Evolutionary conservation across 352 stramenopile species (phyloP).

Genomic region (Elongisporangium senticosum): DNA sequence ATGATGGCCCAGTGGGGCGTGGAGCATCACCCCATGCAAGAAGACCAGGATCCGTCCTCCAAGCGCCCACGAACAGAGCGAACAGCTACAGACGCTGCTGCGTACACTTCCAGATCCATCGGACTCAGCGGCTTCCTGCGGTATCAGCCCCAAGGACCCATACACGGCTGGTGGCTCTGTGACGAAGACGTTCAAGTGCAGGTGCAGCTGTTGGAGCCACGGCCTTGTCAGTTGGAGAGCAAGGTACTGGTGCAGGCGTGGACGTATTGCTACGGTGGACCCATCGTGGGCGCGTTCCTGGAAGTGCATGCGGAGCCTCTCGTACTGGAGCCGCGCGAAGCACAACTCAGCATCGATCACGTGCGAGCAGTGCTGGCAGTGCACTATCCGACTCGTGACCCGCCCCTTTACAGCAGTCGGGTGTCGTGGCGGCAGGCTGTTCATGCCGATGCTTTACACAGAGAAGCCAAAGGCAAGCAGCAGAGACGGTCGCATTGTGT

Average conservation of each 20-base stretch:
- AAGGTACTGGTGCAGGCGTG: constrained; percentile 58
- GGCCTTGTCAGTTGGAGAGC: constrained; percentile 26
- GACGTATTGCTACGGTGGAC: constrained; percentile 20
- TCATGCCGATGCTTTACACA: not conserved
- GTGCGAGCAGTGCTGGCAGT: constrained; percentile 20
- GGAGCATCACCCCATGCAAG: not conserved
- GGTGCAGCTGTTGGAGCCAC: constrained; percentile 34
- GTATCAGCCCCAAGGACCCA: constrained; percentile 17
- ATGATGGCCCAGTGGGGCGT: not conserved
- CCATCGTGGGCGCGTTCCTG: constrained; percentile 19
- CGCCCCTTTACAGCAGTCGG: constrained; percentile 36
- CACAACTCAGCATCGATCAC: constrained; percentile 10
- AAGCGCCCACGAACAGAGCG: not conserved
- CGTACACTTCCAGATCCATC: constrained; percentile 25
- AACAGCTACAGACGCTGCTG: constrained; percentile 8
- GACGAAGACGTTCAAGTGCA: constrained; percentile 24
- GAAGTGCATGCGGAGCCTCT: constrained; percentile 28
- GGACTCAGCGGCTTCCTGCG: constrained; percentile 49
- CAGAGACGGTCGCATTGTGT: constrained; percentile 36
- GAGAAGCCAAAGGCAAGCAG: constrained; percentile 10
- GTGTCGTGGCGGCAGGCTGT: constrained; percentile 15
- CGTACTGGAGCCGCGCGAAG: constrained; percentile 6
- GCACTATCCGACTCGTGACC: constrained; percentile 30
- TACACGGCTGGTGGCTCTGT: constrained; percentile 22
- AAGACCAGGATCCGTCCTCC: not conserved